Conservation (phyloP, 768 basidiomycete species). For the Termitomyces sp. region DNA sequence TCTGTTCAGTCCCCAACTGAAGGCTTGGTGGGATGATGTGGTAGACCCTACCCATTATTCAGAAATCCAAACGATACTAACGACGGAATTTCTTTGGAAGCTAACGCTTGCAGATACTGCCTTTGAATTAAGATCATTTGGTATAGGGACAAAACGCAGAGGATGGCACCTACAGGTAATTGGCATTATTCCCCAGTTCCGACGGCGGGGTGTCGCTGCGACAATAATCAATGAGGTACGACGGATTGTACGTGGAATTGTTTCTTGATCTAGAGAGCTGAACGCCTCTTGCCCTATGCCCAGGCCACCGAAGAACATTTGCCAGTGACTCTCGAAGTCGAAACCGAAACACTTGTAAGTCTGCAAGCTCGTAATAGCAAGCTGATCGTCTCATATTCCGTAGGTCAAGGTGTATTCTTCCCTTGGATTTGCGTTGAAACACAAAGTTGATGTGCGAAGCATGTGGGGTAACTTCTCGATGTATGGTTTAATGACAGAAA, state of each 20-base stretch:
- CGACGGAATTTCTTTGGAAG: background rate
- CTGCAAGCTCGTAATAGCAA: background rate
- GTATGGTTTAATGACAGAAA: slow-evolving; percentile 8
- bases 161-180: slow-evolving; percentile 15
- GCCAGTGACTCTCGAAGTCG: slow-evolving; percentile 10
- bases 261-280: background rate
- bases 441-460: slow-evolving; percentile 6
- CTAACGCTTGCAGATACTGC: slow-evolving; percentile 7
- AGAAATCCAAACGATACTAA: background rate
- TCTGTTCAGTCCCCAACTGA: slow-evolving; percentile 8
- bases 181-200: slow-evolving; percentile 12
- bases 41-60: background rate
- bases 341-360: slow-evolving; percentile 6
- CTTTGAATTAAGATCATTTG: slow-evolving; percentile 11
- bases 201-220: slow-evolving; percentile 9
- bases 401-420: slow-evolving; percentile 8
- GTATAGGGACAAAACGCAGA: slow-evolving; percentile 8
- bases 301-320: slow-evolving; percentile 4
- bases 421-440: slow-evolving; percentile 9
- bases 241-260: background rate
- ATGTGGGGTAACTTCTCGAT: slow-evolving; percentile 9
- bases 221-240: slow-evolving; percentile 9
- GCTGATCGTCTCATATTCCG: background rate
- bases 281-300: too few relatives aligned
- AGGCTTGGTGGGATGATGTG: slow-evolving; percentile 8